Percentiles rank a stretch among this genome's conserved stretches.
phyloP scores from a whole-genome alignment of 129 eudicot genomes.

The Tagetes erecta region DNA sequence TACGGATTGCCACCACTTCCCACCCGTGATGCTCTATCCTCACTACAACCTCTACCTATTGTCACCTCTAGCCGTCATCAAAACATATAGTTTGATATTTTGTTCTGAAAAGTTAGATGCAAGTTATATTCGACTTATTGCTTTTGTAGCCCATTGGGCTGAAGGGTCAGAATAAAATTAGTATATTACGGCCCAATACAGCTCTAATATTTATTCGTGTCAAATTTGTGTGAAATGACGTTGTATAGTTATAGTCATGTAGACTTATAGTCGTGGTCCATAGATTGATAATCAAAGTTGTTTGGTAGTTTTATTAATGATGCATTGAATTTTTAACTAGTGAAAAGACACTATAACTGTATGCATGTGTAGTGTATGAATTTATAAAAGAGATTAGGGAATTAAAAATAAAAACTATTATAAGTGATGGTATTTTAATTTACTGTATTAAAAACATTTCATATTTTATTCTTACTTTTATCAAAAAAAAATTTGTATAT shows the following conservation, averaged over 20 bases:
- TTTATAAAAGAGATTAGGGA: neutral
- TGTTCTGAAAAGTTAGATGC: too few relatives aligned
- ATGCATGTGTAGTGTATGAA: slow-evolving; percentile 12
- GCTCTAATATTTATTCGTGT: slow-evolving; percentile 2
- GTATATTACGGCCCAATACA: slow-evolving; percentile 32
- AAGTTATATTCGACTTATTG: slow-evolving; percentile 68
- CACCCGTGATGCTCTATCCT: too few relatives aligned
- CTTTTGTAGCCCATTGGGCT: slow-evolving; percentile 87
- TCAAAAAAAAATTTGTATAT: too few relatives aligned
- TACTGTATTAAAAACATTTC: too few relatives aligned
- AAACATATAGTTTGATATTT: too few relatives aligned
- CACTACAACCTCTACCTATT: too few relatives aligned
- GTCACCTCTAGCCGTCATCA: too few relatives aligned
- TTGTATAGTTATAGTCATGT: neutral
- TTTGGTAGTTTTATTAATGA: slow-evolving; percentile 25
- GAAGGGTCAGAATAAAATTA: slow-evolving; percentile 63
- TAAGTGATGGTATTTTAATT: neutral
- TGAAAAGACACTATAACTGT: neutral
- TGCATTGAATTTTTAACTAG: slow-evolving; percentile 2
- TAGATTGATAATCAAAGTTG: slow-evolving; percentile 10
- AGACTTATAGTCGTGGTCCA: slow-evolving; percentile 14
- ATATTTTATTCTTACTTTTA: too few relatives aligned
- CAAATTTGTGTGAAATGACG: slow-evolving; percentile 17
- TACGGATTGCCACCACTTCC: too few relatives aligned
- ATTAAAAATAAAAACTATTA: neutral